Evolutionary conservation across 345 rosid species (phyloP).

Genomic region (Carallia brachiata): DNA sequence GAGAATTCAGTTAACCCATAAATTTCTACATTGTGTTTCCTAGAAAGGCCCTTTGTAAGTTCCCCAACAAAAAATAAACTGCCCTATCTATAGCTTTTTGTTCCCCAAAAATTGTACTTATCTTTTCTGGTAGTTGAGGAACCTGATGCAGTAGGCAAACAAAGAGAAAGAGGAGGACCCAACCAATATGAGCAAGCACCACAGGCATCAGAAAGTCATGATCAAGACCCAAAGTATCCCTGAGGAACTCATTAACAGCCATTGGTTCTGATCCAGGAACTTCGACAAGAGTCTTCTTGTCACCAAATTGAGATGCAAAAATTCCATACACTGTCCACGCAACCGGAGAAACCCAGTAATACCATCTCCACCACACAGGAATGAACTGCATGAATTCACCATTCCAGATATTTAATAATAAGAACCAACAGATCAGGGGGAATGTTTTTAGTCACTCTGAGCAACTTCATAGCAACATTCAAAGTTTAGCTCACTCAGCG

Average conservation of each 20-base stretch:
- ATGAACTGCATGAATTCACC: slow-evolving; percentile 16
- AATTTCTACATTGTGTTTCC: no score
- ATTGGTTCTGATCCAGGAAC: neutral
- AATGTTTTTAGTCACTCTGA: no score
- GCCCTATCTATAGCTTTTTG: neutral
- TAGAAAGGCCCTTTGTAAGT: no score
- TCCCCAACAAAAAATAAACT: no score
- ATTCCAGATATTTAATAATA: neutral
- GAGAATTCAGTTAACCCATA: no score
- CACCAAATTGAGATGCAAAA: slow-evolving; percentile 19
- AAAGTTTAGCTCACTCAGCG: no score
- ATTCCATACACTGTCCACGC: slow-evolving; percentile 27
- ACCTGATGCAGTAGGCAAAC: slow-evolving; percentile 22
- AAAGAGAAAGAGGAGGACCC: slow-evolving; percentile 22
- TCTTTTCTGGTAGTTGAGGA: slow-evolving; percentile 33
- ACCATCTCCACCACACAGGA: slow-evolving; percentile 38
- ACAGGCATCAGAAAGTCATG: slow-evolving; percentile 19
- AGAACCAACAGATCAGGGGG: no score
- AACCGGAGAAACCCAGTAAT: slow-evolving; percentile 27
- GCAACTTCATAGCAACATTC: no score
- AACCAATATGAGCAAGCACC: slow-evolving; percentile 23
- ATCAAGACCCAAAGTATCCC: slow-evolving; percentile 12
- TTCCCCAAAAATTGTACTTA: neutral
- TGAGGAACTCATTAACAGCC: slow-evolving; percentile 5
- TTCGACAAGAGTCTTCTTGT: neutral